Conservation (phyloP, 129 eudicot genomes). For the Ambrosia artemisiifolia region DNA sequence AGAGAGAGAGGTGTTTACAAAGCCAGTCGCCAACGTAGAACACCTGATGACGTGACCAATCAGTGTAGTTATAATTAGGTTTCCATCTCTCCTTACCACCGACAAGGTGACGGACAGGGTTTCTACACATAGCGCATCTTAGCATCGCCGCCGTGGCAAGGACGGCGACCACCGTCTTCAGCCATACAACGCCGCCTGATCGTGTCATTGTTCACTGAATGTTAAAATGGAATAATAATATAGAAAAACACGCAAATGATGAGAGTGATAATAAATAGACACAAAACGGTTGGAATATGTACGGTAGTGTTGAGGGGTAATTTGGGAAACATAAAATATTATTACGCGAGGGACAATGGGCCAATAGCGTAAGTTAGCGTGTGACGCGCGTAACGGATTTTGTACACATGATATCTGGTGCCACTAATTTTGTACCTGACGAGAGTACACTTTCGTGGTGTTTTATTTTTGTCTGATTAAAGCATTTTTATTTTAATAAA, state of each 20-base stretch:
- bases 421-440: conserved; percentile 10
- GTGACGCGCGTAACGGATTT: conserved; percentile 19
- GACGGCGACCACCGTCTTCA: conserved; percentile 17
- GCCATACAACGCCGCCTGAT: conserved; percentile 22
- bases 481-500: background rate
- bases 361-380: conserved; percentile 27
- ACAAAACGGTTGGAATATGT: background rate
- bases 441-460: conserved; percentile 13
- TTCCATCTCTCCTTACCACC: conserved; percentile 45
- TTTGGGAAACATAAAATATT: background rate
- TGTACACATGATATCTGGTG: conserved; percentile 15
- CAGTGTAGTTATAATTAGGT: conserved; percentile 37
- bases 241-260: background rate
- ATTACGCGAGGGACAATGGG: conserved; percentile 8
- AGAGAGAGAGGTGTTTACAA: conserved; percentile 19
- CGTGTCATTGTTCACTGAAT: conserved; percentile 2
- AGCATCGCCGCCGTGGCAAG: conserved; percentile 25
- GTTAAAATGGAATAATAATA: background rate
- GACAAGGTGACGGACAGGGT: conserved; percentile 33
- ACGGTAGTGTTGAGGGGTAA: background rate
- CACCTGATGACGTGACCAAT: conserved; percentile 37
- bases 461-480: conserved; percentile 6
- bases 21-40: conserved; percentile 62
- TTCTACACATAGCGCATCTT: conserved; percentile 22
- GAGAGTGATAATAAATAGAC: conserved; percentile 12